Evolutionary conservation across 768 basidiomycete genomes (phyloP), one percentile per base, ranked within the genome.

Genomic region (Jaapia argillacea): DNA sequence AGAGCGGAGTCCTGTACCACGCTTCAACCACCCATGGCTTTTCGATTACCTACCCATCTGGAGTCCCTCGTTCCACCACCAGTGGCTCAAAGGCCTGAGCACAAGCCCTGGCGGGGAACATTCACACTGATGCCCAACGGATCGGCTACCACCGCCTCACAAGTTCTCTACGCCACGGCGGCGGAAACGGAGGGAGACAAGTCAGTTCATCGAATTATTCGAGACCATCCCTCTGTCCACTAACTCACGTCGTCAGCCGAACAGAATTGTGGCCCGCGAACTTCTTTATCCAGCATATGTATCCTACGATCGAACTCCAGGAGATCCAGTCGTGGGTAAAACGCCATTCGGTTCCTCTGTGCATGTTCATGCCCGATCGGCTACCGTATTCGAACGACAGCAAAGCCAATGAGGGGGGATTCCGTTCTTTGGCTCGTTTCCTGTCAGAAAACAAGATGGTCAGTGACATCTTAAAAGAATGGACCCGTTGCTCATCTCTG

Each of bases 181-280:
- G 77, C 79, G 35, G 80, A 82, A 63, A 80, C 76, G 25, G 79
- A 80, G 55, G 78, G 79, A n/a, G 76, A 81, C 52, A 77, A 70
- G 80, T 82, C 67, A 57, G 77, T 69, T 39, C 45, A 38, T 33
- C 31, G 40, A 42, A 28, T 20, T 6, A 28, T 23, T 35, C 10
- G 28, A 25, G 45, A 43, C 43, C 27, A 27, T 45, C 10, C 37
- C 27, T 16, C 22, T 13, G 5, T 14, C 36, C 45, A 31, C 49
- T 48, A 16, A 48, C 36, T 33, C 40, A 48, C 42, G 42, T 43
- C 33, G 40, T 31, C 36, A 72, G 70, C 50, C 61, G 75, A 59
- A 65, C 70, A 48, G 71, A 75, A 47, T 61, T 69, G 26, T 82
- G 80, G 80, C 79, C 78, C 6, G 48, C 53, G 22, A 51, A 48